These are phyloP conservation scores for Aspergillus novofumigatus DNA, from an alignment of 2,329 filamentous ascomycete species.

Conservation along the genomic window DNA sequence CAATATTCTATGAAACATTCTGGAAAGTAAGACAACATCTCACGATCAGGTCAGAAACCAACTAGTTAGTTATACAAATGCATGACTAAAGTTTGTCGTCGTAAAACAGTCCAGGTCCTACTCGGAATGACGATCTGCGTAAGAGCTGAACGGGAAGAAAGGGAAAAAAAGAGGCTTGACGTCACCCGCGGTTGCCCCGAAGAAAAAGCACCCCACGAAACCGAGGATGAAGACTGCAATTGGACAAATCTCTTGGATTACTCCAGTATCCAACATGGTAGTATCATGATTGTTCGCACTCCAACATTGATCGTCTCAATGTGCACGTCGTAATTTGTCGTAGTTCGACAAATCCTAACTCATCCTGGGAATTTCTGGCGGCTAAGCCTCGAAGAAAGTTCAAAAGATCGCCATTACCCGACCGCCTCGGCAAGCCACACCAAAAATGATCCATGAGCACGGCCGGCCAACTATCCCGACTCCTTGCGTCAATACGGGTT, in stretches of 20 bases:
- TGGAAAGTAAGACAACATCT: background rate
- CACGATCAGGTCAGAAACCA: background rate
- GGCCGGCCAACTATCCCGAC: slow-evolving; percentile 12
- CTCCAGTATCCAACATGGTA: background rate
- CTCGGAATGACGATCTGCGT: background rate
- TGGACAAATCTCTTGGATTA: background rate
- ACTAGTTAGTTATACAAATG: background rate
- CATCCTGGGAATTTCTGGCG: background rate
- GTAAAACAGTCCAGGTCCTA: background rate
- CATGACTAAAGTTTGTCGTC: background rate
- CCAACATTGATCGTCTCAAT: background rate
- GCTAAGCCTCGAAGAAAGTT: background rate
- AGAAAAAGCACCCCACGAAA: background rate
- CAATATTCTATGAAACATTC: background rate
- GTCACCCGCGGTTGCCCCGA: slow-evolving; percentile 1
- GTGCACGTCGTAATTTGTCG: background rate
- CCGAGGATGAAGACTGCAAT: background rate
- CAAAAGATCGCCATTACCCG: background rate
- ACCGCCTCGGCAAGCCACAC: slow-evolving; percentile 15
- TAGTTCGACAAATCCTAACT: background rate
- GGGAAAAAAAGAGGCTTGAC: background rate
- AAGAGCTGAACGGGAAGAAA: background rate
- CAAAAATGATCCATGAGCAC: slow-evolving; percentile 12
- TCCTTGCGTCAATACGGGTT: slow-evolving; percentile 26
- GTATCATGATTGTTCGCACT: background rate